phyloP scores from a whole-genome alignment of 331 rosid species.

The Malus hybrid region DNA sequence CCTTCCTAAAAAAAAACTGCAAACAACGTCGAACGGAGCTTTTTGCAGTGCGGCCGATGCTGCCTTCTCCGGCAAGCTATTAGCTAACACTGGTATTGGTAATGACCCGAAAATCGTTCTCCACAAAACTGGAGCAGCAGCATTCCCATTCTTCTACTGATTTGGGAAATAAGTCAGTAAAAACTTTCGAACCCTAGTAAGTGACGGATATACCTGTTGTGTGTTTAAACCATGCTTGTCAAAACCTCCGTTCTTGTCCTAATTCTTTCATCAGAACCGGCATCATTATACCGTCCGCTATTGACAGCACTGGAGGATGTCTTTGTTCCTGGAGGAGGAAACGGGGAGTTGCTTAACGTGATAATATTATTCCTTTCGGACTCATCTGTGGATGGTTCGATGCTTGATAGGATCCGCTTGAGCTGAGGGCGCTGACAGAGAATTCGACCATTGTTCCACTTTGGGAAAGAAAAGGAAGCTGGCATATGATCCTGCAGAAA shows the following conservation, averaged over 20 bases:
- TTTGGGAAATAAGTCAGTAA: conserved; percentile 1
- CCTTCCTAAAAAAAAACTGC: not conserved
- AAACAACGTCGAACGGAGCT: conserved; percentile 3
- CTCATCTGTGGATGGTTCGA: conserved; percentile 39
- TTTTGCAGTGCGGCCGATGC: not conserved
- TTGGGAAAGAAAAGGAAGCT: conserved; percentile 54
- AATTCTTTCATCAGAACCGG: conserved; percentile 37
- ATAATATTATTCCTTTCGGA: conserved; percentile 30
- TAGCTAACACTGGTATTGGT: not conserved
- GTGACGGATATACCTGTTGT: conserved; percentile 4
- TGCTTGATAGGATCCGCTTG: conserved; percentile 41
- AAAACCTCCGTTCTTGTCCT: conserved; percentile 54
- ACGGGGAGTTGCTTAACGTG: conserved; percentile 39
- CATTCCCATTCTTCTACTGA: not conserved
- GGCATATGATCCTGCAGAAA: conserved; percentile 55
- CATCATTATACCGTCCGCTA: conserved; percentile 31
- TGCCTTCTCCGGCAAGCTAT: conserved; percentile 23
- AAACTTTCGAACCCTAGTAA: not conserved
- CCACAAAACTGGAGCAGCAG: conserved; percentile 5
- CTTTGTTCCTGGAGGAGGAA: conserved; percentile 33
- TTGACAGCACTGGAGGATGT: conserved; percentile 32
- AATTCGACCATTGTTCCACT: conserved; percentile 80
- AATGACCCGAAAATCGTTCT: conserved; percentile 2
- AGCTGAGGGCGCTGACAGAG: conserved; percentile 68
- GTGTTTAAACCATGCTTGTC: conserved; percentile 45